These are phyloP conservation scores for Neurospora discreta DNA, from an alignment of 495 filamentous ascomycete species.

Conservation along the genomic window DNA sequence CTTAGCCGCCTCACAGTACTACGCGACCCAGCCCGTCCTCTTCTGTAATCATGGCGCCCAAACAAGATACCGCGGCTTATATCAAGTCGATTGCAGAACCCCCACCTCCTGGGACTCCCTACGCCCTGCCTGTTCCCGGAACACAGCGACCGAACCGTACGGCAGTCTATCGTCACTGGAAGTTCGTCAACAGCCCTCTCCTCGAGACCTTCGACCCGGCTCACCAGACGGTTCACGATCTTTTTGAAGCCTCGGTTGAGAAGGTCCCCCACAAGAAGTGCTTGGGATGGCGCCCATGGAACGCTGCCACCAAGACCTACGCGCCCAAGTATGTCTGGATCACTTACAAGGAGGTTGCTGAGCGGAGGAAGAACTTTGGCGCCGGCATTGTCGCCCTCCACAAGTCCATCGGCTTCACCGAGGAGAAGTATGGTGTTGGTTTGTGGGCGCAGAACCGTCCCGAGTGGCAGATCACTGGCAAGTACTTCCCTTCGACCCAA, in stretches of 20 bases:
- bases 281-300: slow-evolving; percentile 73
- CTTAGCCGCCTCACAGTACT: neutral
- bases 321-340: slow-evolving; percentile 71
- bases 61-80: slow-evolving; percentile 23
- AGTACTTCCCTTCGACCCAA: slow-evolving; percentile 9
- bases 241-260: slow-evolving; percentile 60
- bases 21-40: neutral
- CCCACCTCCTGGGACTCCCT: slow-evolving; percentile 49
- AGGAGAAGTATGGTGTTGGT: slow-evolving; percentile 70
- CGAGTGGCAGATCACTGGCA: slow-evolving; percentile 93
- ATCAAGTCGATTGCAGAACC: slow-evolving; percentile 37
- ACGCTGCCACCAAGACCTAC: slow-evolving; percentile 61
- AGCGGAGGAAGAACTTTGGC: slow-evolving; percentile 73
- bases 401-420: slow-evolving; percentile 51
- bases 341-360: slow-evolving; percentile 69
- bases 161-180: slow-evolving; percentile 75
- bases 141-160: slow-evolving; percentile 62
- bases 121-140: slow-evolving; percentile 60
- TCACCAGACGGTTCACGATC: slow-evolving; percentile 62
- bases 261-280: slow-evolving; percentile 50
- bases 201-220: slow-evolving; percentile 64
- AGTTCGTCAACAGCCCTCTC: slow-evolving; percentile 54
- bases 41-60: slow-evolving; percentile 21
- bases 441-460: slow-evolving; percentile 94
- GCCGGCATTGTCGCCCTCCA: slow-evolving; percentile 79